phyloP scores from a whole-genome alignment of 148 eudicot species.

The Dysphania ambrosioides region DNA sequence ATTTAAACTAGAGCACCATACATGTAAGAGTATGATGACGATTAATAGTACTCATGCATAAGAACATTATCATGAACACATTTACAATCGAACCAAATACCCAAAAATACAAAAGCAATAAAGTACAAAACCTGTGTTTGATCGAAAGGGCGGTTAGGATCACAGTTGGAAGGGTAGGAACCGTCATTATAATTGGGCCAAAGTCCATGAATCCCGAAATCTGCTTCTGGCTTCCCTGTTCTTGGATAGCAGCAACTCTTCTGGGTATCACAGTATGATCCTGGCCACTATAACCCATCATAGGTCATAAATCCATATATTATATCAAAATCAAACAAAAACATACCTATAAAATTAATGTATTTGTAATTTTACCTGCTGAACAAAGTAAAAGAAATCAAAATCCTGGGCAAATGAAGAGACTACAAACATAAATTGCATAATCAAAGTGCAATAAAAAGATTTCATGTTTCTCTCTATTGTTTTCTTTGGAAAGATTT shows the following conservation, averaged over 20 bases:
- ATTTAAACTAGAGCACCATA: too few species aligned
- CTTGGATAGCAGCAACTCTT: constrained; percentile 61
- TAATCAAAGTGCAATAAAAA: constrained; percentile 27
- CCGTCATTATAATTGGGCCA: constrained; percentile 71
- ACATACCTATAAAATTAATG: background rate
- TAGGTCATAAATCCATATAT: background rate
- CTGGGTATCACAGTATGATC: constrained; percentile 58
- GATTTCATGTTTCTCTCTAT: background rate
- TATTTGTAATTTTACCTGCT: constrained; percentile 35
- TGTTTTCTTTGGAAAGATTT: too few species aligned
- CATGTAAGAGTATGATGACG: too few species aligned
- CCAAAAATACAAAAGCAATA: background rate
- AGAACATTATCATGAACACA: too few species aligned
- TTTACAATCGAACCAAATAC: background rate
- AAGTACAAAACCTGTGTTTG: constrained; percentile 34
- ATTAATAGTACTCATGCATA: too few species aligned
- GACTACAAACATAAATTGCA: constrained; percentile 24
- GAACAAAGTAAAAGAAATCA: constrained; percentile 69
- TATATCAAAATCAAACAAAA: background rate
- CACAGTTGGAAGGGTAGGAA: constrained; percentile 61
- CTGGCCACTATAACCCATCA: constrained; percentile 60
- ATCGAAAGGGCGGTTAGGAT: constrained; percentile 36
- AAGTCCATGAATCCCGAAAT: constrained; percentile 76
- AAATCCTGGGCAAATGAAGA: constrained; percentile 37
- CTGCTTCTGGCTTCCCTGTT: constrained; percentile 59